A percentile compares a stretch with the other conserved stretches of the same genome.
Evolutionary conservation across 352 stramenopile genomes (phyloP).

Genomic region (Phytopythium oedochilum): DNA sequence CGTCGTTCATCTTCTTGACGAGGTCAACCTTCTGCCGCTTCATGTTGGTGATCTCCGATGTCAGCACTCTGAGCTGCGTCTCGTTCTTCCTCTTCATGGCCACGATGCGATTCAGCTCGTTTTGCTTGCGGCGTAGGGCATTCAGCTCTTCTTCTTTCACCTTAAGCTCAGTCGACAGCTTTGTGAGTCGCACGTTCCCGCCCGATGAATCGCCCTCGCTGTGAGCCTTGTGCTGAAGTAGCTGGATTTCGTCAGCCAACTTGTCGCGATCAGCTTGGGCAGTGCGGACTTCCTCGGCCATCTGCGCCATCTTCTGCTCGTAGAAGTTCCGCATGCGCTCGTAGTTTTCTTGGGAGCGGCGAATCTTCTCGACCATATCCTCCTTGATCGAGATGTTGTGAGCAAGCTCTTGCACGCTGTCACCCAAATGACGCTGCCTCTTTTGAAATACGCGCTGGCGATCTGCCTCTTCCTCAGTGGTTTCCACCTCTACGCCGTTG

Average conservation of each 20-base stretch:
- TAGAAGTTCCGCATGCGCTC: slow-evolving; percentile 81
- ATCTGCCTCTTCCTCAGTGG: slow-evolving; percentile 64
- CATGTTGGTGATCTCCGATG: slow-evolving; percentile 81
- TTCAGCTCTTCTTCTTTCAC: slow-evolving; percentile 73
- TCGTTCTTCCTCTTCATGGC: slow-evolving; percentile 86
- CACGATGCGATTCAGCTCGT: slow-evolving; percentile 78
- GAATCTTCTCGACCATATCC: slow-evolving; percentile 77
- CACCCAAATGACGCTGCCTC: slow-evolving; percentile 70
- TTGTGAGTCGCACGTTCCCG: slow-evolving; percentile 49
- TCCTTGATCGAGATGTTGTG: slow-evolving; percentile 87
- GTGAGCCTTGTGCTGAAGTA: slow-evolving; percentile 59
- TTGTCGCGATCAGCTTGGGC: slow-evolving; percentile 65
- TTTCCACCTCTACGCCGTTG: slow-evolving; percentile 23
- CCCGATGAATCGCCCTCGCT: slow-evolving; percentile 46
- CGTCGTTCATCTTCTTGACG: slow-evolving; percentile 84
- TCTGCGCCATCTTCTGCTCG: slow-evolving; percentile 79
- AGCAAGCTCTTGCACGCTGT: slow-evolving; percentile 73
- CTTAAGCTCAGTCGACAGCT: slow-evolving; percentile 73
- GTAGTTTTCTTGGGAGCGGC: slow-evolving; percentile 76
- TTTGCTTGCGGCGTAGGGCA: slow-evolving; percentile 75
- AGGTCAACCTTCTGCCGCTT: slow-evolving; percentile 88
- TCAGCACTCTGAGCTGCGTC: slow-evolving; percentile 76
- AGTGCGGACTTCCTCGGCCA: slow-evolving; percentile 66
- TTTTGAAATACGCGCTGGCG: slow-evolving; percentile 81
- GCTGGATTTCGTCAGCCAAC: slow-evolving; percentile 73